Evolutionary conservation across 129 eudicot species (phyloP), one percentile per base, ranked within the genome.

Genomic region (Centaurea solstitialis): DNA sequence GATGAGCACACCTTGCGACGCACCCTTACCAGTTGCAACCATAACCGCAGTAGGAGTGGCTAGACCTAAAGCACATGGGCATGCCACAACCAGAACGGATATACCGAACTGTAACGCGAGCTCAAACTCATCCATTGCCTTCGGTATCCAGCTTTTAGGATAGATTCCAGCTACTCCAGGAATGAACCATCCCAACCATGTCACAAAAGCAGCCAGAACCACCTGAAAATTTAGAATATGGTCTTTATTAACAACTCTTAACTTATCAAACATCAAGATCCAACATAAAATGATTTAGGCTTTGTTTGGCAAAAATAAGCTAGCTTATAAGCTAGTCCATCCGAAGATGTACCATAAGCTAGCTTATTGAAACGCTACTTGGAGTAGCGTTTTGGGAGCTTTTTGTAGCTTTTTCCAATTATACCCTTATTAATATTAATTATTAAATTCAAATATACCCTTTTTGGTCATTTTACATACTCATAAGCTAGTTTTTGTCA

Each of bases 21-120:
- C 99, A 87, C 99, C 99, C 79, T 96, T 96, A 24, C 99, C 98
- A 0, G 99, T 96, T 57, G 99, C 98, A 53, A 96, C 99, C 99
- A 96, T 96, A 62, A 96, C 89, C 0, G 99, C 99, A 0, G 98
- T 96, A 35, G 99, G 99, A 77, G 99, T 96, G 72, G 99, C 98
- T 76, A 96, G 88, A 74, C 99, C 99, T 59, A 96, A 79, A 35
- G 99, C 99, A 87, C 99, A 96, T 6, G 99, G 99, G 80, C 99
- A 96, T 62, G 99, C 99, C 81, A 96, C 97, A 81, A 96, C 99
- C 65, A 96, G 79, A n/a, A 96, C 99, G 15, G 99, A 93, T 13
- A 96, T 93, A 18, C 89, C 91, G 86, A 96, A 96, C 88, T 96
- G 98, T 81, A 96, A 80, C 4, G 99, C 98, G 33, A 93, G 96